Conservation (phyloP, 2,329 filamentous ascomycete species). For the Ophiostoma ips region DNA sequence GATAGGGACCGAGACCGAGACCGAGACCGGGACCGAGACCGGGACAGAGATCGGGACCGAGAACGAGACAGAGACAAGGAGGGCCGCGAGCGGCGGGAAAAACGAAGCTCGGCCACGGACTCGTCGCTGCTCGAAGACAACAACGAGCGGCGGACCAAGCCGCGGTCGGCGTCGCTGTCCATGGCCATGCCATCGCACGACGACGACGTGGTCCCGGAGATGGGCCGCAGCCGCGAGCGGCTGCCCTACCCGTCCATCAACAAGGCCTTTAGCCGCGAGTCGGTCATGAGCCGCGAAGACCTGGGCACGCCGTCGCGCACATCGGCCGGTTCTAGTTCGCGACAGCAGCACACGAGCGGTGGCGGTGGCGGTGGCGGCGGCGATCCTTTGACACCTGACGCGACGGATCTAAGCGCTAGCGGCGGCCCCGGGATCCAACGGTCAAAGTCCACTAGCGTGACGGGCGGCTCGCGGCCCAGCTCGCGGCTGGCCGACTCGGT, state of each 20-base stretch:
- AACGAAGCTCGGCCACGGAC: slow-evolving; percentile 1
- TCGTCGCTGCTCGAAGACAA: background rate
- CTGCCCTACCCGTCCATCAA: slow-evolving; percentile 72
- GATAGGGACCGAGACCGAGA: background rate
- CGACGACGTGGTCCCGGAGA: slow-evolving; percentile 33
- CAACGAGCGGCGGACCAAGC: slow-evolving; percentile 1
- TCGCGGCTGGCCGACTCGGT: slow-evolving; percentile 15
- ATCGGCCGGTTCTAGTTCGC: slow-evolving; percentile 4
- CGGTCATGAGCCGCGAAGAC: slow-evolving; percentile 49
- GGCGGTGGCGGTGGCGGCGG: slow-evolving; percentile 23
- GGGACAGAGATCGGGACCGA: background rate
- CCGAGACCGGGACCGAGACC: background rate
- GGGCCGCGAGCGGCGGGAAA: slow-evolving; percentile 3
- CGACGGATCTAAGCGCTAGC: slow-evolving; percentile 50
- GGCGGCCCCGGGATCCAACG: slow-evolving; percentile 24
- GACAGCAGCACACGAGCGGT: no score
- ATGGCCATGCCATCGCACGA: slow-evolving; percentile 1
- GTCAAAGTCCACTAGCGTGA: slow-evolving; percentile 28
- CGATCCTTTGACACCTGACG: slow-evolving; percentile 53
- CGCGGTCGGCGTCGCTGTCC: slow-evolving; percentile 1
- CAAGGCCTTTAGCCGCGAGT: slow-evolving; percentile 84
- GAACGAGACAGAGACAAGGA: background rate
- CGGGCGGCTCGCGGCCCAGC: slow-evolving; percentile 2
- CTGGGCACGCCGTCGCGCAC: slow-evolving; percentile 21
- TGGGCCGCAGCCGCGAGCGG: slow-evolving; percentile 30